Evolutionary conservation across 495 filamentous ascomycete genomes (phyloP), one percentile per base, ranked within the genome.

Genomic region (Penicillium argentinense): DNA sequence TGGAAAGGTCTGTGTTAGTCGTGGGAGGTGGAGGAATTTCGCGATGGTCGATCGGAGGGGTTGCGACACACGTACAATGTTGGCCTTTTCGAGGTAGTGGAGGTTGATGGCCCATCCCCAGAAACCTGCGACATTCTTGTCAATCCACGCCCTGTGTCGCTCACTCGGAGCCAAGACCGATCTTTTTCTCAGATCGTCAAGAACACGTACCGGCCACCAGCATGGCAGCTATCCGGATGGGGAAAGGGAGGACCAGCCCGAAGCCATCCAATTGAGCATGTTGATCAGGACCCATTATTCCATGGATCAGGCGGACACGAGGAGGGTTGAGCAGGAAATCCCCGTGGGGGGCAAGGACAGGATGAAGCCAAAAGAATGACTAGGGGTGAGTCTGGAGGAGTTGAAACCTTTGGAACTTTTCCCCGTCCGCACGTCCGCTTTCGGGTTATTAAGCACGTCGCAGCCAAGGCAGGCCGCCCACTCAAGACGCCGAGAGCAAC

Each of bases 21-120:
- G 2, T 30, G 13, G 28, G 3, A 30, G 13, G 13, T 30, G 14
- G 16, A 19, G 14, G 17, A 8, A 21, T 14, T 22, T 19, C 12
- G 29, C 13, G 14, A 29, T 39, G 14, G 16, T 19, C 17, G 25
- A 52, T 14, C 32, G 9, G 33, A 44, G 39, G 46, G 22, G 50
- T 24, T 25, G 28, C 48, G 38, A 42, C 39, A 36, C 46, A 64
- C 78, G 47, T 63, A 86, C 85, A 70, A 96, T 91, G 59, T 83
- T 83, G 51, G 79, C 67, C 43, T 81, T 65, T 54, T 80, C 73
- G 27, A 96, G 79, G 66, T 86, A 91, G 40, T 96, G 88, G 16
- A 96, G 79, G 69, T 93, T 95, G 45, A 85, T 55, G 40, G 83
- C 90, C 89, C 89, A 96, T 55, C 85, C 89, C 91, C 91, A 96